These are phyloP conservation scores for Penicillium sp. DNA, from an alignment of 2,329 filamentous ascomycete species.

Conservation along the genomic window DNA sequence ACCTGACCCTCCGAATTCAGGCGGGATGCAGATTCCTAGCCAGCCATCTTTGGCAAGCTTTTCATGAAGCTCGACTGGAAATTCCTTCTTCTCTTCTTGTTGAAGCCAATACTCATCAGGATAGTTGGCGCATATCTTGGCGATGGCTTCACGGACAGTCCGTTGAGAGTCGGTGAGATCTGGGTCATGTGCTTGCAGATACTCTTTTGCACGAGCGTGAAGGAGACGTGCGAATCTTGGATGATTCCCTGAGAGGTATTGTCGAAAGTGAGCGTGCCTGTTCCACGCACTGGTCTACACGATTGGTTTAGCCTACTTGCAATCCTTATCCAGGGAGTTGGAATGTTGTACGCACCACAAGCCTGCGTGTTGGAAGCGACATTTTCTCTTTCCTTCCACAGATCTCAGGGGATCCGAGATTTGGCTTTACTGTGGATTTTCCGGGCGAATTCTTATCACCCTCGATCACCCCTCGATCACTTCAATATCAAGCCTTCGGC, in stretches of 20 bases:
- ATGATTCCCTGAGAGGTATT: background rate
- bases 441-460: too few relatives aligned
- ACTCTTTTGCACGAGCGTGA: constrained; percentile 27
- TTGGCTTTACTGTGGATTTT: background rate
- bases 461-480: background rate
- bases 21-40: constrained; percentile 50
- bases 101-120: constrained; percentile 48
- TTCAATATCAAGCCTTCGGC: background rate
- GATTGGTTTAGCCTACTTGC: background rate
- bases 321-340: background rate
- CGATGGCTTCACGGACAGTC: constrained; percentile 47
- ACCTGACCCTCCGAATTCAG: constrained; percentile 45
- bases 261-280: background rate
- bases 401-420: background rate
- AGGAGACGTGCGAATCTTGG: background rate
- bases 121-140: constrained; percentile 48
- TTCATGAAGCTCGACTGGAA: constrained; percentile 45
- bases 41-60: constrained; percentile 47
- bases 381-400: background rate
- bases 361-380: background rate
- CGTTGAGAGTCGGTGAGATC: constrained; percentile 25
- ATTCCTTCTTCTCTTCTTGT: constrained; percentile 40
- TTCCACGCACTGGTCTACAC: background rate
- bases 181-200: constrained; percentile 21
- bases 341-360: background rate